phyloP scores from a whole-genome alignment of 2,329 filamentous ascomycete genomes.

The Aquanectria penicillioides region DNA sequence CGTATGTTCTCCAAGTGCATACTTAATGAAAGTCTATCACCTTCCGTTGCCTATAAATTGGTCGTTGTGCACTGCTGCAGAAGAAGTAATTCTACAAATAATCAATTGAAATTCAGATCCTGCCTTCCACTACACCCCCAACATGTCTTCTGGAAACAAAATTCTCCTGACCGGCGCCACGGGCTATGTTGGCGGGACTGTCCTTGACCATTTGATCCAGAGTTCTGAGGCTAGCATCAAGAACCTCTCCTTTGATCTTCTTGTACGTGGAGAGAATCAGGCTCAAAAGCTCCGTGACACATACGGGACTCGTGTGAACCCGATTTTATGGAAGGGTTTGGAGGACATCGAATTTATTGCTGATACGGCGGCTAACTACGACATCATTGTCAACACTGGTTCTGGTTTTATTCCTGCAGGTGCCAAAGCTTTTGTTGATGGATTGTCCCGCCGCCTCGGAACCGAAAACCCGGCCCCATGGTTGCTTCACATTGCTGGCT shows the following conservation, averaged over 20 bases:
- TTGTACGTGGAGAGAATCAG: constrained; percentile 1
- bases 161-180: constrained; percentile 13
- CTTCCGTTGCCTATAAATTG: too few relatives aligned
- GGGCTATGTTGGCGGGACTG: constrained; percentile 14
- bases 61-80: too few relatives aligned
- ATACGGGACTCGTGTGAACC: constrained; percentile 10
- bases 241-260: constrained; percentile 1
- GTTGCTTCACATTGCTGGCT: constrained; percentile 2
- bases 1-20: too few relatives aligned
- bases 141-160: too few relatives aligned
- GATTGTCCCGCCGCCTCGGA: constrained; percentile 6
- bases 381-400: constrained; percentile 9
- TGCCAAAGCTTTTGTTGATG: constrained; percentile 6
- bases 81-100: too few relatives aligned
- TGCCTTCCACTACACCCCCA: too few relatives aligned
- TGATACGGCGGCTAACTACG: constrained; percentile 5
- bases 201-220: constrained; percentile 6
- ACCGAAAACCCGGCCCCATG: background rate
- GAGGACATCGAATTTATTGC: constrained; percentile 2
- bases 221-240: background rate
- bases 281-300: background rate
- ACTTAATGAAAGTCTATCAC: too few relatives aligned
- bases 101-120: too few relatives aligned
- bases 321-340: constrained; percentile 8
- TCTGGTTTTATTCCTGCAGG: constrained; percentile 8